A percentile compares a stretch with the other conserved stretches of the same genome.
Evolutionary conservation across 352 stramenopile genomes (phyloP).

Genomic region (Pythium biforme): DNA sequence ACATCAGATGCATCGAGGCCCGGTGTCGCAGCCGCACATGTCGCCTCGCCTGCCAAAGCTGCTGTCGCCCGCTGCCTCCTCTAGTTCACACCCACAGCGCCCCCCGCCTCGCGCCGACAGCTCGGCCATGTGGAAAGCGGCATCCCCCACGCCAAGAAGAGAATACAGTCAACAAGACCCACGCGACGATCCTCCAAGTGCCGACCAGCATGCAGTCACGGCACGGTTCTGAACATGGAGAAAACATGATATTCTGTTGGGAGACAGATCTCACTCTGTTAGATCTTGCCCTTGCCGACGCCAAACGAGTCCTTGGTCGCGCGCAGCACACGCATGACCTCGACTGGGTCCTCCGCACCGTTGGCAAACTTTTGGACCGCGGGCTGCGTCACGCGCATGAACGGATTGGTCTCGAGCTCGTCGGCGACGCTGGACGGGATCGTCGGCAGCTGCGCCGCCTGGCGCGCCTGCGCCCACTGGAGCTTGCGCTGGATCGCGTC

Average conservation of each 20-base stretch:
- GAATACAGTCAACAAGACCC: not conserved
- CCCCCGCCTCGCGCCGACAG: conserved; percentile 2
- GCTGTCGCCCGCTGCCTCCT: not conserved
- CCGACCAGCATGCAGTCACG: conserved; percentile 2
- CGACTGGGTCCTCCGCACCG: conserved; percentile 36
- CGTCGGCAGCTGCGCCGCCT: conserved; percentile 56
- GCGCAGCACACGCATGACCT: conserved; percentile 60
- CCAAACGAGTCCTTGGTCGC: conserved; percentile 60
- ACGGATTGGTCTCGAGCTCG: conserved; percentile 75
- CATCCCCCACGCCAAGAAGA: not conserved
- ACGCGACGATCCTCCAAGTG: not conserved
- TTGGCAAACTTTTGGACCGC: conserved; percentile 56
- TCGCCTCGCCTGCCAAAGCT: not conserved
- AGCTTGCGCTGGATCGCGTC: conserved; percentile 61
- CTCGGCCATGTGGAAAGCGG: conserved; percentile 17
- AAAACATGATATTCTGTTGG: no score
- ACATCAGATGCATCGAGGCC: not conserved
- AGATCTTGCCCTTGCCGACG: conserved; percentile 48
- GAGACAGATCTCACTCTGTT: not conserved
- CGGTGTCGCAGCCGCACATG: not conserved
- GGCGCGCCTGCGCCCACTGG: conserved; percentile 42
- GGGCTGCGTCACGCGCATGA: conserved; percentile 63
- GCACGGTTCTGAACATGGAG: conserved; percentile 14
- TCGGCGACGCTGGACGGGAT: conserved; percentile 86
- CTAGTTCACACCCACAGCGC: not conserved